Base-by-base conservation (phyloP, 257 asterid genomes). In the Thymus quinquecostatus region DNA sequence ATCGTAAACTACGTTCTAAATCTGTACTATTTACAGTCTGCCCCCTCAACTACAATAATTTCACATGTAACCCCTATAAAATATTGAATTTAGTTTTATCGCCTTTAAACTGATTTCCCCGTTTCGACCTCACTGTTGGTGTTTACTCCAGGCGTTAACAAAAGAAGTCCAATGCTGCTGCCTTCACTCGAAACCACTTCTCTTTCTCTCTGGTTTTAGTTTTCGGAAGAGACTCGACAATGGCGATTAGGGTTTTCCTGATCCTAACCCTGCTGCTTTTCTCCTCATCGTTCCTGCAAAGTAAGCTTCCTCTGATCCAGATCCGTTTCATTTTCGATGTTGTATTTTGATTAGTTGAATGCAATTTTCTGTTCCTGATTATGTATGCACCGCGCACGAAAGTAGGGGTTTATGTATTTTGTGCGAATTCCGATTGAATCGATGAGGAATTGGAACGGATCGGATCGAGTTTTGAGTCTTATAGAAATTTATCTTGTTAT, bases 221-320 rank as follows among this genome's bases (percentile, higher is more conserved):
- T 63, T 64, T 27, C 49, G 62, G 47, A 48, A 33, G 8, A 49
- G 66, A 58, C 9, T 64, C 53, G 65, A 64, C 68, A 57, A 85
- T 87, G 93, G 29, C 78, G 54, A 78, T 83, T 80, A 86, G 92
- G 90, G 88, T 69, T 84, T 77, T 75, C 68, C 70, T 86, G 73
- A 61, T 88, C 78, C 74, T 91, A 53, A 62, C 85, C 59, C 82
- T 91, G 34, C 87, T 90, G 49, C 41, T 87, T 9, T 76, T 83
- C 51, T 85, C 94, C 34, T 81, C 88, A 11, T 78, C 87, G 13
- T 81, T 85, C 66, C 78, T 88, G 55, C 89, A 78, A 78, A 87
- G 97, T 91, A 79, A 54, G 81, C 63, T 41, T 79, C 64, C 64
- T 72, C 63, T 51, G 76, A 82, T 80, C 83, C 69, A 72, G 83